Evolutionary conservation across 2,329 filamentous ascomycete genomes (phyloP).

Genomic region (Alternaria ethzedia): DNA sequence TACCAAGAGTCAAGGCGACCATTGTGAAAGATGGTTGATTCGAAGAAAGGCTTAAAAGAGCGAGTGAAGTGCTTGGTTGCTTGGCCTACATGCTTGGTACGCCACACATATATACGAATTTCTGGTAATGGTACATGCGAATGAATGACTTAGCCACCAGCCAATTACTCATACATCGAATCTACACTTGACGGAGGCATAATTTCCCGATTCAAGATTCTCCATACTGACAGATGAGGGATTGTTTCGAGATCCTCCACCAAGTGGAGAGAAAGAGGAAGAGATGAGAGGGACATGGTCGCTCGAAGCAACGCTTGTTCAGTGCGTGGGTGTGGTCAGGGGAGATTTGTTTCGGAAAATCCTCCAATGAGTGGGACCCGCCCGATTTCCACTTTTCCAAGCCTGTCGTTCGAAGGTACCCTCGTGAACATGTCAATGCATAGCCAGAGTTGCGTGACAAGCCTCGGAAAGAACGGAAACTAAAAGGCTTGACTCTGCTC

Average conservation of each 20-base stretch:
- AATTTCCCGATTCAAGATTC: conserved; percentile 1
- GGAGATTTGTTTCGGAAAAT: neutral
- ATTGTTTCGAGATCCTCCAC: conserved; percentile 10
- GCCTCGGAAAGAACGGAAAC: neutral
- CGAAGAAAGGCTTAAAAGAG: conserved; percentile 9
- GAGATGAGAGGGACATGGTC: neutral
- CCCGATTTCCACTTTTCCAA: neutral
- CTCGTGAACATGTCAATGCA: neutral
- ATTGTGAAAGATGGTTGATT: conserved; percentile 13
- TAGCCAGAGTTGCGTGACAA: neutral
- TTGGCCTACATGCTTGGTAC: conserved; percentile 22
- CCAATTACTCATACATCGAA: neutral
- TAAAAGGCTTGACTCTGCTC: neutral
- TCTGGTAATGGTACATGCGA: neutral
- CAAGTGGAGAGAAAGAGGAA: neutral
- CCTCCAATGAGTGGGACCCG: neutral
- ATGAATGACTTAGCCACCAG: neutral
- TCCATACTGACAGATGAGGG: conserved; percentile 17
- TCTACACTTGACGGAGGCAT: neutral
- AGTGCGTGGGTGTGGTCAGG: neutral
- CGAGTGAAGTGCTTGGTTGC: conserved; percentile 13
- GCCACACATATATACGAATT: conserved; percentile 11
- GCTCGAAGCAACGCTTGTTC: neutral
- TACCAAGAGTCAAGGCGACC: conserved; percentile 21
- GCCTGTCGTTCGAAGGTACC: neutral